These are phyloP conservation scores for Podosphaera aphanis DNA, from an alignment of 2,329 filamentous ascomycete genomes.

Conservation along the genomic window DNA sequence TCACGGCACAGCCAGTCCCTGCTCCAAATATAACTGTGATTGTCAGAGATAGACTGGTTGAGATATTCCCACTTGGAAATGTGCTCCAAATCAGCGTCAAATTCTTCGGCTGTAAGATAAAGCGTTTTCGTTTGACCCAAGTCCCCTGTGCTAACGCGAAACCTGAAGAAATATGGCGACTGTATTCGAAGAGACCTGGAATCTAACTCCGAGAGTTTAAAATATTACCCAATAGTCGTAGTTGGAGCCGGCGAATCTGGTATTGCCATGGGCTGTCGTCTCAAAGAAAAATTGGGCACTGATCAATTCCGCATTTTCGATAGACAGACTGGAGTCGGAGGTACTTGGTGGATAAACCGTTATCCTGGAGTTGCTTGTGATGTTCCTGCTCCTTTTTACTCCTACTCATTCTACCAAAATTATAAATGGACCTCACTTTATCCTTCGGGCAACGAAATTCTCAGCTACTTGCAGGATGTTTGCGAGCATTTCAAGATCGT, in stretches of 20 bases:
- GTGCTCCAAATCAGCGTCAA: not conserved
- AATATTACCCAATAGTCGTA: constrained; percentile 18
- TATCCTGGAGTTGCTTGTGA: constrained; percentile 12
- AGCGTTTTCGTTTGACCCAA: not conserved
- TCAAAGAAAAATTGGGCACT: constrained; percentile 13
- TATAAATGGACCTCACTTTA: constrained; percentile 46
- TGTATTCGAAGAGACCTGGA: constrained; percentile 19
- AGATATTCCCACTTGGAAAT: not conserved
- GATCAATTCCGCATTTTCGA: constrained; percentile 24
- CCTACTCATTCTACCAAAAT: constrained; percentile 43
- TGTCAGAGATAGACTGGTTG: not conserved
- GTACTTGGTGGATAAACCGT: constrained; percentile 30
- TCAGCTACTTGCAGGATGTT: constrained; percentile 39
- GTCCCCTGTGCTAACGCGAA: not conserved
- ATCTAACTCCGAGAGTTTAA: constrained; percentile 18
- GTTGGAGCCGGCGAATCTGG: constrained; percentile 16
- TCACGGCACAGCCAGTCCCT: not conserved
- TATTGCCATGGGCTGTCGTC: constrained; percentile 14
- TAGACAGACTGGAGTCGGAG: constrained; percentile 28
- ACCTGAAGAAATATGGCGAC: constrained; percentile 9
- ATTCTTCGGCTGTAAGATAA: not conserved
- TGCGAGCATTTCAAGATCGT: constrained; percentile 29
- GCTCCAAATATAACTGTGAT: not conserved
- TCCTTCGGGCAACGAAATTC: constrained; percentile 42
- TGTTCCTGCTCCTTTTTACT: constrained; percentile 29